Percentiles rank a stretch among this genome's conserved stretches.
These are phyloP conservation scores for Pythium dissotocum DNA, from an alignment of 352 stramenopile genomes.

Conservation along the genomic window DNA sequence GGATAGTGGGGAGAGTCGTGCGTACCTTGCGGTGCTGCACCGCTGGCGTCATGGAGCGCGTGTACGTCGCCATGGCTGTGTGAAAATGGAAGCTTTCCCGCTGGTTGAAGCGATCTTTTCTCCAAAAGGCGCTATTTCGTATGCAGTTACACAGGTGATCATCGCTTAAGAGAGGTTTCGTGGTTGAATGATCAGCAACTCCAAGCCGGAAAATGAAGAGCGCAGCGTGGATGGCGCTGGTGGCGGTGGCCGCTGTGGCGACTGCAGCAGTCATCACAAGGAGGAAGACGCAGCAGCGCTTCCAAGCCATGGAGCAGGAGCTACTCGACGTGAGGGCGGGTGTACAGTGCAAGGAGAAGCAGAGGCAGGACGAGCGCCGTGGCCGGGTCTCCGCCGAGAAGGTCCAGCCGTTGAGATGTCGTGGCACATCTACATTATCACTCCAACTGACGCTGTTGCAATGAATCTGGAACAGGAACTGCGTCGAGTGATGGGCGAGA, in stretches of 20 bases:
- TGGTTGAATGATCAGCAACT: neutral
- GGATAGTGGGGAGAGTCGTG: neutral
- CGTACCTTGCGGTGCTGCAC: constrained; percentile 59
- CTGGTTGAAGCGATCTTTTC: neutral
- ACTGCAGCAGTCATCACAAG: neutral
- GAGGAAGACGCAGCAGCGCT: neutral
- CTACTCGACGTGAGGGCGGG: constrained; percentile 32
- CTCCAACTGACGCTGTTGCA: neutral
- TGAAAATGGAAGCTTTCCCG: neutral
- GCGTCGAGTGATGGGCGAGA: constrained; percentile 68
- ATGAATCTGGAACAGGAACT: constrained; percentile 43
- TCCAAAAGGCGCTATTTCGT: neutral
- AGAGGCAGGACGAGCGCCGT: constrained; percentile 58
- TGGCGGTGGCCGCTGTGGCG: neutral
- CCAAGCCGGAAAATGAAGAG: constrained; percentile 4
- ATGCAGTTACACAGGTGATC: neutral
- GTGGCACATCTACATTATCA: neutral
- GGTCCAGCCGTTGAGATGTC: neutral
- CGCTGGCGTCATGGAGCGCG: constrained; percentile 45
- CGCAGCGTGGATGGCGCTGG: constrained; percentile 2
- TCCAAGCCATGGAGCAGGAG: constrained; percentile 1
- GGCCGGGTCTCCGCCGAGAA: constrained; percentile 72
- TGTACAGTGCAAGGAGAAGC: constrained; percentile 48
- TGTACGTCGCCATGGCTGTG: constrained; percentile 32
- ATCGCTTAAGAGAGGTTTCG: neutral